Evolutionary conservation across 228 moss, liverwort and hornwort genomes (phyloP), one percentile per base, ranked within the genome.

Genomic region (Sphagnum magellanicum): DNA sequence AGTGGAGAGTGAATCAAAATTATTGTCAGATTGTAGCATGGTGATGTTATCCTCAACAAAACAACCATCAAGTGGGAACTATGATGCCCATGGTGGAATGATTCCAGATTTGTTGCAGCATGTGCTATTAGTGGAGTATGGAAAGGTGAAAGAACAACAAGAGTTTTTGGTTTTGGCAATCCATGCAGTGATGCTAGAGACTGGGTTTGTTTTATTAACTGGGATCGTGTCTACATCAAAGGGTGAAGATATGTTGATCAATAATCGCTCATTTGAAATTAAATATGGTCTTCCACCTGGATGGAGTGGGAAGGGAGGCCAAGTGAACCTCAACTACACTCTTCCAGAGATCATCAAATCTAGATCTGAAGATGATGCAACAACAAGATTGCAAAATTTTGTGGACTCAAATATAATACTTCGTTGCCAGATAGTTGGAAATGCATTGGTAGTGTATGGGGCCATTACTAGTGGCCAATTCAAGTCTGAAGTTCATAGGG

Each of bases 111-210:
- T 98, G 48, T 83, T 98, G 63, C 91, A 88, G 70, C 82, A 90
- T 47, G 93, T 93, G 66, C 66, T 98, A 57, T 55, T 74, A 6
- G 68, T 80, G 2, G 97, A 93, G 63, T 78, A 72, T 8, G 82
- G 78, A n/a, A 90, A 93, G 55, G 79, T 91, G 6, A 81, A 77
- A 49, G 86, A 90, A 68, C 82, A 88, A 51, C 85, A 79, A 52
- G 87, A 88, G 55, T 76, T 79, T 60, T 61, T 98, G 65, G 75
- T 93, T 60, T 91, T 98, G 4, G 93, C 93, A 49, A 73, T 93
- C 14, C 97, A 98, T 76, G 87, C 97, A 14, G 91, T 93, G 74
- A 98, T 98, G 97, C 73, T 98, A 48, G 97, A 98, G 81, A 91
- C 97, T 4, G 91, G 93, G 6, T 98, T 98, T 72, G 76, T 97